phyloP scores from a whole-genome alignment of 768 basidiomycete genomes.

The Kwoniella sp. region DNA sequence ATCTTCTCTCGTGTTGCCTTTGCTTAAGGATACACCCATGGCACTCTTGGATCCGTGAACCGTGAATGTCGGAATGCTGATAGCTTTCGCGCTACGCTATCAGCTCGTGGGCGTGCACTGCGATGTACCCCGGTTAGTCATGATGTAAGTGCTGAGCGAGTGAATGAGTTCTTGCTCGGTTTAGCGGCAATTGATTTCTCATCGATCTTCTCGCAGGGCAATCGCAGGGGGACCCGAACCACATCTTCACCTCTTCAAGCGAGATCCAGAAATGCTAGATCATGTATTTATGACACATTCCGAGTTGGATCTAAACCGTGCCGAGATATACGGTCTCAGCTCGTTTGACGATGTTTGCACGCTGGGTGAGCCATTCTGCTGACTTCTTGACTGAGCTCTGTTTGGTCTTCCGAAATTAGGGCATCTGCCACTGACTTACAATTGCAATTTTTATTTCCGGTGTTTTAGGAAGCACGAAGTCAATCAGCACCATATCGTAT shows the following conservation, averaged over 20 bases:
- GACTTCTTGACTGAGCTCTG: not conserved
- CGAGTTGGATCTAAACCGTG: conserved; percentile 26
- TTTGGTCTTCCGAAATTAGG: not conserved
- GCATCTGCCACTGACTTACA: too few relatives aligned
- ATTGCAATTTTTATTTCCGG: too few relatives aligned
- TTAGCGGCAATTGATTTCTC: too few relatives aligned
- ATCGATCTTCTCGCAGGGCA: too few relatives aligned
- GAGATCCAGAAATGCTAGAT: conserved; percentile 26
- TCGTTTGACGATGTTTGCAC: conserved; percentile 40
- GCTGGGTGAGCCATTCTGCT: conserved; percentile 25
- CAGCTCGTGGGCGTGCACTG: conserved; percentile 40
- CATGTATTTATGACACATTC: conserved; percentile 26
- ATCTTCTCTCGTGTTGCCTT: too few relatives aligned
- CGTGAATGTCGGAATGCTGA: too few relatives aligned
- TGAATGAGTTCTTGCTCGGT: not conserved
- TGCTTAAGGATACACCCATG: too few relatives aligned
- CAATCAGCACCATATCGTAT: conserved; percentile 21
- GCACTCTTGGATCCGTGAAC: too few relatives aligned
- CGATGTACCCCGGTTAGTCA: conserved; percentile 37
- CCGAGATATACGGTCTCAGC: conserved; percentile 31
- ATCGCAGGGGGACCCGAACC: conserved; percentile 34
- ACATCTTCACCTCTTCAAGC: conserved; percentile 38
- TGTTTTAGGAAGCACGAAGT: conserved; percentile 22
- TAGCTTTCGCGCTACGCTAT: too few relatives aligned
- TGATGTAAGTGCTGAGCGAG: conserved; percentile 28